Base-by-base conservation (phyloP, 2,329 filamentous ascomycete genomes). In the Hypomyces rosellus region DNA sequence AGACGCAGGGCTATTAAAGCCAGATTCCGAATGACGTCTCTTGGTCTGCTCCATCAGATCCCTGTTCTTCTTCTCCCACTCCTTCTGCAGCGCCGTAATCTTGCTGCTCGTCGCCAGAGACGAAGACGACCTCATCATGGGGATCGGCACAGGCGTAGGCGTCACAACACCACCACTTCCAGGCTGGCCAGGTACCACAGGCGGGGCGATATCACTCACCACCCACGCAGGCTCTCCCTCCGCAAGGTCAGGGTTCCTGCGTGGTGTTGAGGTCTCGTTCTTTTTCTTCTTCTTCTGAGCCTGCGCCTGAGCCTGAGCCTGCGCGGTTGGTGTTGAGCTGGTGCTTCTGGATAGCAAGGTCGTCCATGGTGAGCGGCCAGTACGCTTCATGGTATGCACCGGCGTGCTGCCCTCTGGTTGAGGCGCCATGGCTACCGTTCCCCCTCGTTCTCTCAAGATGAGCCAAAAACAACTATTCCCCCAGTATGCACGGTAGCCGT, bases 71-170 rank as follows among this genome's bases (percentile, higher is more conserved):
- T 51, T 45, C 48, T 63, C 61, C 68, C 68, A 69, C 13, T 60
- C 48, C 33, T 53, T 54, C 49, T 69, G 66, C 15, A 63, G 50
- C 3, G 57, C 60, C 44, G 58, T 16, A 4, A 69, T 66, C 22
- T 52, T 60, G 25, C 39, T 34, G 20, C 44, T 49, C 43, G 40
- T 9, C 39, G 46, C 25, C 34, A 51, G 18, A 13, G 33, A 14
- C 5, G 48, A 34, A 13, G 33, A 14, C 5, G 48, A 34, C 9
- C 46, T 51, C 33, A 44, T 45, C 18, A 2, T 7, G 25, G 25
- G 25, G 25, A 30, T 30, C 25, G 25, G 33, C 30, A 15, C 14
- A 15, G 34, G 16, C 13, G 39, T 16, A 30, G 45, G n/a, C 3
- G 45, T 45, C 14, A 22, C 14, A 8, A 34, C 25, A 33, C 25